Evolutionary conservation across 768 basidiomycete genomes (phyloP), one percentile per base, ranked within the genome.

Genomic region (Boletus tomentosulus): DNA sequence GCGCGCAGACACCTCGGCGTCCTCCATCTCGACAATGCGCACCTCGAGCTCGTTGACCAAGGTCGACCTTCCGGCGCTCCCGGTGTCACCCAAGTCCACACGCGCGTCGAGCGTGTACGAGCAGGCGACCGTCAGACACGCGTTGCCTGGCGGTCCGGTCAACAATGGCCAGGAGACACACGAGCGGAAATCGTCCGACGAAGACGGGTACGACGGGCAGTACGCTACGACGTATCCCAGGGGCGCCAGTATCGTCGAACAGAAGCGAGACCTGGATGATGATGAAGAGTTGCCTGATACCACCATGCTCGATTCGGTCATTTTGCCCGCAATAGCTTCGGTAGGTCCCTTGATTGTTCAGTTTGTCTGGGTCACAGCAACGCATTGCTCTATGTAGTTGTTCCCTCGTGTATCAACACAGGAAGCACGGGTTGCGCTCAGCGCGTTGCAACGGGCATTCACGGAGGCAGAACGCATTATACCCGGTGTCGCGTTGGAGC

Each of bases 401-500:
- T 92, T 94, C 70, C 91, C 91, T 55, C 83, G 96, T 41, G 90
- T 98, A 24, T 86, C 91, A 0, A 89, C 92, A n/a, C 87, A 90
- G 61, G 93, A 97, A 68, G 92, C 93, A 9, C 81, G 91, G 54
- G 80, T 90, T 28, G 89, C 90, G 19, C 78, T 99, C 48, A 88
- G 86, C 54, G 81, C 89, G 47, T 77, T 98, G 11, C 90, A 97
- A 61, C 81, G 89, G 30, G 95, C 97, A 3, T 95, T 98, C 65
- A 90, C 91, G 27, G 92, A 97, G 28, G 95, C 95, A 12, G 97
- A 99, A 73, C 80, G 89, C 55, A 87, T 92, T 52, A 97, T 98
- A 61, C 97, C 97, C 8, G 97, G 97, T 5, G 86, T 99, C 30
- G 90, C 93, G 24, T 75, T 89, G 73, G 96, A 96, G 56, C 78